phyloP scores from a whole-genome alignment of 495 filamentous ascomycete genomes.

The Penicillium subrubescens region DNA sequence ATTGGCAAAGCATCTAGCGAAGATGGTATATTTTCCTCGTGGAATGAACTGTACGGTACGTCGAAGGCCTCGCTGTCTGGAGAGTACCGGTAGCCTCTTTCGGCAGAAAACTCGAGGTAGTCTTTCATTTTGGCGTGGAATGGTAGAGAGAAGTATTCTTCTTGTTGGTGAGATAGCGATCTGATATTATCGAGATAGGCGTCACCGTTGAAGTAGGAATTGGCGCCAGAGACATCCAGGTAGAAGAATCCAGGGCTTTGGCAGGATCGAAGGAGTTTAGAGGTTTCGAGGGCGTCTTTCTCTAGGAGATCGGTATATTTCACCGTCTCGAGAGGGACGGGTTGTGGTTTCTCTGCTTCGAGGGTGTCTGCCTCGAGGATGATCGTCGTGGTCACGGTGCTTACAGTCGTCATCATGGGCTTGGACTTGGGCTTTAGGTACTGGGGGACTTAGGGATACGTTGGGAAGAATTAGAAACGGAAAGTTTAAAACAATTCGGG shows the following conservation, averaged over 20 bases:
- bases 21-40: neutral
- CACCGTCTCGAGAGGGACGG: neutral
- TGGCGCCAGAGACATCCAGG: neutral
- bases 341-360: neutral
- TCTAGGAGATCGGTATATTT: neutral
- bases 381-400: neutral
- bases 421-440: neutral
- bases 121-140: slow-evolving; percentile 1
- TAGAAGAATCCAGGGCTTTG: slow-evolving; percentile 4
- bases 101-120: neutral
- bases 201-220: neutral
- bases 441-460: neutral
- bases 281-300: slow-evolving; percentile 2
- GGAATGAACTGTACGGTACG: neutral
- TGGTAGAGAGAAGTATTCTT: neutral
- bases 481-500: neutral
- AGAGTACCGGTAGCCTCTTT: neutral
- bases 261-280: slow-evolving; percentile 3
- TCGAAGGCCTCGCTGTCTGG: neutral
- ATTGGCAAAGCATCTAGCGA: neutral
- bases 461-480: neutral
- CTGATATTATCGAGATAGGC: neutral
- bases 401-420: slow-evolving; percentile 1
- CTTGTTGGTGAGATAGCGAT: neutral
- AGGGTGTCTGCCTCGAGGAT: neutral